A percentile compares a stretch with the other conserved stretches of the same genome.
phyloP scores from a whole-genome alignment of 345 rosid genomes.

The Ailanthus altissimus region DNA sequence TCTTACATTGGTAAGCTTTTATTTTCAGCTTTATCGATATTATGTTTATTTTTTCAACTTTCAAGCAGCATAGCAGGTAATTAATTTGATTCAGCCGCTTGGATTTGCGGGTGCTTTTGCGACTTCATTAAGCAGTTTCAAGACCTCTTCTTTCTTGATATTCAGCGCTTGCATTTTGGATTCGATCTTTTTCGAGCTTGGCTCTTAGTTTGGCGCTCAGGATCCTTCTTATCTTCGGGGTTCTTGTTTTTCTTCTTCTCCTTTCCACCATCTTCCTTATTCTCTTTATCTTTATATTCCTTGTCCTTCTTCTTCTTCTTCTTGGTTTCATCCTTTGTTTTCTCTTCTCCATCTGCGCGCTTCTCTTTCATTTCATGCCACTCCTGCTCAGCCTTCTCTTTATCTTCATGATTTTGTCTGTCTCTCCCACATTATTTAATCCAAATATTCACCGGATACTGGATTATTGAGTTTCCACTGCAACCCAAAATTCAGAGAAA shows the following conservation, averaged over 20 bases:
- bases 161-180: conserved; percentile 59
- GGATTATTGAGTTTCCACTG: neutral
- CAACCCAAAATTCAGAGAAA: neutral
- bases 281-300: conserved; percentile 37
- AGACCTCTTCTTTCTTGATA: conserved; percentile 54
- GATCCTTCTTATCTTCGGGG: conserved; percentile 72
- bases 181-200: conserved; percentile 63
- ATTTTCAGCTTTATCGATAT: too few species aligned
- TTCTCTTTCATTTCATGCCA: conserved; percentile 19
- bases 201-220: conserved; percentile 59
- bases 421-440: conserved; percentile 38
- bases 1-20: too few species aligned
- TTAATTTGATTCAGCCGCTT: conserved; percentile 1
- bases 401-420: conserved; percentile 31
- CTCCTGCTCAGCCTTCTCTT: conserved; percentile 33
- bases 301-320: conserved; percentile 46
- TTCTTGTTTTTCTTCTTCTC: conserved; percentile 55
- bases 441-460: neutral
- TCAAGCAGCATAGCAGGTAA: neutral
- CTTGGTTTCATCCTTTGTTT: conserved; percentile 33
- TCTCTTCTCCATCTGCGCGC: conserved; percentile 13
- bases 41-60: too few species aligned
- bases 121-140: conserved; percentile 47
- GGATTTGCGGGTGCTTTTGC: conserved; percentile 31
- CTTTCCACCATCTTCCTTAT: conserved; percentile 43